A percentile compares a stretch with the other conserved stretches of the same genome.
These are phyloP conservation scores for Aspergillus saccharolyticus DNA, from an alignment of 495 filamentous ascomycete genomes.

Conservation along the genomic window DNA sequence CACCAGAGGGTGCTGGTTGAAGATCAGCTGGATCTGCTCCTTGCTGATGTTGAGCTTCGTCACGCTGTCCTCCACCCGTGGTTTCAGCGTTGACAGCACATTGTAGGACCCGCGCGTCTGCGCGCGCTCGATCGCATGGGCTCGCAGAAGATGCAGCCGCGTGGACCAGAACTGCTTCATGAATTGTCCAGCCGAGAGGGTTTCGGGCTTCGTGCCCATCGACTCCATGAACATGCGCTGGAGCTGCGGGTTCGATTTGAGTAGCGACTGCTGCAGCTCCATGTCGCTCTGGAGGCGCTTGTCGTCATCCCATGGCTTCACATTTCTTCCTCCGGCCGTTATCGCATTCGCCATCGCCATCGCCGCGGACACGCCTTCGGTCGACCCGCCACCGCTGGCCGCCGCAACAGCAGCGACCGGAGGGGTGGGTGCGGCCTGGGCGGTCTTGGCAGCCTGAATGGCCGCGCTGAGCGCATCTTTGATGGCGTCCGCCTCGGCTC, in stretches of 20 bases:
- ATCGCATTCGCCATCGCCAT: constrained; percentile 58
- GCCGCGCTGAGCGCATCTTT: constrained; percentile 73
- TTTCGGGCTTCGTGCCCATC: constrained; percentile 69
- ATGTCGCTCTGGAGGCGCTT: constrained; percentile 63
- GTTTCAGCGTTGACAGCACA: constrained; percentile 84
- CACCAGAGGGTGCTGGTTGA: constrained; percentile 87
- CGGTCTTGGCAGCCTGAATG: constrained; percentile 64
- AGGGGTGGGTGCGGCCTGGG: constrained; percentile 33
- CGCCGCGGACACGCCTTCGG: constrained; percentile 46
- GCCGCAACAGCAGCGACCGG: constrained; percentile 12
- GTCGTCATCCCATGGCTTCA: constrained; percentile 69
- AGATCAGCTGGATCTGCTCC: constrained; percentile 90
- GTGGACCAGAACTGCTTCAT: constrained; percentile 91
- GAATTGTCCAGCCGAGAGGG: constrained; percentile 70
- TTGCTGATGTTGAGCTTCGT: constrained; percentile 78
- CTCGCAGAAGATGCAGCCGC: constrained; percentile 74
- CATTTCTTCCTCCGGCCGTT: constrained; percentile 37
- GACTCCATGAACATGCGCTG: constrained; percentile 79
- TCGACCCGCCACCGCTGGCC: constrained; percentile 20
- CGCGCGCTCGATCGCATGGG: constrained; percentile 81
- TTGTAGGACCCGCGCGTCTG: constrained; percentile 88
- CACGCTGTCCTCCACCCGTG: constrained; percentile 68
- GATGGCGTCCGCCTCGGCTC: constrained; percentile 76
- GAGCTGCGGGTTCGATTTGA: constrained; percentile 68
- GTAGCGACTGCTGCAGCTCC: constrained; percentile 76